phyloP scores from a whole-genome alignment of 1,139 yeast species.

The Geotrichum phurueaensis region DNA sequence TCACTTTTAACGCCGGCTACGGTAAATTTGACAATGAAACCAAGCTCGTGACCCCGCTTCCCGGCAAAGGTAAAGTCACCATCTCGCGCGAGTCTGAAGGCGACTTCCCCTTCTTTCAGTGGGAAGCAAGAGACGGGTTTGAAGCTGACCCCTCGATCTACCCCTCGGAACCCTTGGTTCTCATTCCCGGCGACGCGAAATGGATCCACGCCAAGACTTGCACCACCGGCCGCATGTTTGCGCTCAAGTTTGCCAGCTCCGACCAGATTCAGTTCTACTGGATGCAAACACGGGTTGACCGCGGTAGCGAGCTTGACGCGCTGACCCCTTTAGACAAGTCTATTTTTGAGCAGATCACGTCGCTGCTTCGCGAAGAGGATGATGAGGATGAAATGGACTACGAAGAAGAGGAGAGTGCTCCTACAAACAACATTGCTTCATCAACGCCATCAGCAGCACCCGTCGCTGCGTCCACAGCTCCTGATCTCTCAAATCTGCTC shows the following conservation, averaged over 20 bases:
- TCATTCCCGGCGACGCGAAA: constrained; percentile 89
- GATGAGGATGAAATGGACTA: constrained; percentile 47
- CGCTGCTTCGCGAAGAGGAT: constrained; percentile 42
- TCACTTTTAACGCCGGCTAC: constrained; percentile 76
- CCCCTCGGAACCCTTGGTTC: constrained; percentile 49
- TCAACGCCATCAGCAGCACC: background rate
- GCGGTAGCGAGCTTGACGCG: constrained; percentile 42
- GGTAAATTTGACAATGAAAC: constrained; percentile 68
- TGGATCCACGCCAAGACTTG: constrained; percentile 73
- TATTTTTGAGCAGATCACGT: constrained; percentile 48
- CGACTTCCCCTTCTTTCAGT: constrained; percentile 48
- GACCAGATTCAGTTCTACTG: constrained; percentile 83
- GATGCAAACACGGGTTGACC: constrained; percentile 80
- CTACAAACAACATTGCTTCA: background rate
- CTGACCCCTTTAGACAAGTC: constrained; percentile 59
- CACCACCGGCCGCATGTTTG: constrained; percentile 77
- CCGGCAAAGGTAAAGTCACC: constrained; percentile 67
- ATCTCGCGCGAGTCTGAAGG: constrained; percentile 60
- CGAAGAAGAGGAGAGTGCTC: constrained; percentile 35
- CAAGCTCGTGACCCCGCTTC: constrained; percentile 65
- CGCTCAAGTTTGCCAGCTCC: constrained; percentile 72
- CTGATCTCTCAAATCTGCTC: constrained; percentile 10
- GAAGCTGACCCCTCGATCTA: constrained; percentile 7
- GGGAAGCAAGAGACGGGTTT: constrained; percentile 52
- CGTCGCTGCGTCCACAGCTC: background rate